A percentile compares a stretch with the other conserved stretches of the same genome.
Conservation (phyloP, 78 protist species). For the Chrysochromulina parva region DNA sequence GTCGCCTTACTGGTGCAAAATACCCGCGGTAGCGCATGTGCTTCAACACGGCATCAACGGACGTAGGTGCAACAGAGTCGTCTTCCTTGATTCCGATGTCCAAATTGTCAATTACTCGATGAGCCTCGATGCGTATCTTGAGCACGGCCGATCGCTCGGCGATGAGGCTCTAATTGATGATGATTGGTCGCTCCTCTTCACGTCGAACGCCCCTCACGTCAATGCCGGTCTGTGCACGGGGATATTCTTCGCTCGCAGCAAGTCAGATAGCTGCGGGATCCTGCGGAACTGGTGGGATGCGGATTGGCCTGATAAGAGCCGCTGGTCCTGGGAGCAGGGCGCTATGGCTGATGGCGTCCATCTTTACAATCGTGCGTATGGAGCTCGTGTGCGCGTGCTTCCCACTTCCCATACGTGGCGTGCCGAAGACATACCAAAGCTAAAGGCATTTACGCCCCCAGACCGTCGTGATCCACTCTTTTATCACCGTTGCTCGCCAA, state of each 20-base stretch:
- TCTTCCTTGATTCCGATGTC: background rate
- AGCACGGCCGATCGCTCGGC: background rate
- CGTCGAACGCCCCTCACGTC: background rate
- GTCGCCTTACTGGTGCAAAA: background rate
- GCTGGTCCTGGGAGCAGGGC: too few relatives aligned
- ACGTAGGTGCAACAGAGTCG: background rate
- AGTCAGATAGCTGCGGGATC: too few relatives aligned
- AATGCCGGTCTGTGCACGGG: background rate
- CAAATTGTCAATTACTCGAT: background rate
- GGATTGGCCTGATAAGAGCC: too few relatives aligned
- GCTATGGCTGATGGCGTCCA: too few relatives aligned
- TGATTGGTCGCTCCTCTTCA: background rate
- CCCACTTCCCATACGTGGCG: too few relatives aligned
- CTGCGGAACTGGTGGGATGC: too few relatives aligned
- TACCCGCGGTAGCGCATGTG: background rate
- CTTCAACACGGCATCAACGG: background rate
- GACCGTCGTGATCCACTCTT: too few relatives aligned
- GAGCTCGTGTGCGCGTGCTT: too few relatives aligned
- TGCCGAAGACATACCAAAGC: too few relatives aligned
- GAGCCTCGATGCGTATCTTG: background rate
- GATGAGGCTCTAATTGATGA: background rate
- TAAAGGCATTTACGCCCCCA: too few relatives aligned
- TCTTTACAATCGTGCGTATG: too few relatives aligned
- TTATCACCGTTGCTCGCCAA: too few relatives aligned
- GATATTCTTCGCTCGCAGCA: background rate